phyloP scores from a whole-genome alignment of 352 stramenopile species.

The Globisporangium cederbergense region DNA sequence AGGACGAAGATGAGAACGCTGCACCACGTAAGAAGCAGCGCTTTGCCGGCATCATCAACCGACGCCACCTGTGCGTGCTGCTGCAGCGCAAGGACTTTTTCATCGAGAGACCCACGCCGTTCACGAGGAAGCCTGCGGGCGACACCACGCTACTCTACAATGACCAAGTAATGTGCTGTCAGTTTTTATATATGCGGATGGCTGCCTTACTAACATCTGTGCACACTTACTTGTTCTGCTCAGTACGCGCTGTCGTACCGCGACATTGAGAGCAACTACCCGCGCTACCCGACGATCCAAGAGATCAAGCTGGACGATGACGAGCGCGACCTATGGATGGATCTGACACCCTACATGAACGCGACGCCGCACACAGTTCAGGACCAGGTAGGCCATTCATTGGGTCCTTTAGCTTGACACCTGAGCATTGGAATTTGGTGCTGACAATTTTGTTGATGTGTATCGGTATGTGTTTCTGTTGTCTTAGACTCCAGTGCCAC shows the following conservation, averaged over 20 bases:
- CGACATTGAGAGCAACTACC: conserved; percentile 84
- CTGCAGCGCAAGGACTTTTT: conserved; percentile 65
- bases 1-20: conserved; percentile 25
- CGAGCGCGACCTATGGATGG: conserved; percentile 91
- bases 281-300: conserved; percentile 65
- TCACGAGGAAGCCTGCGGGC: conserved; percentile 41
- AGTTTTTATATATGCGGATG: background rate
- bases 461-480: background rate
- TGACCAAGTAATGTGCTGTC: conserved; percentile 39
- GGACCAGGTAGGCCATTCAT: conserved; percentile 78
- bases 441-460: background rate
- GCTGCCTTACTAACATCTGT: background rate
- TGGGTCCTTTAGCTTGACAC: background rate
- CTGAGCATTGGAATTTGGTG: background rate
- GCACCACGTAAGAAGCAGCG: conserved; percentile 41
- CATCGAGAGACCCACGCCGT: conserved; percentile 67
- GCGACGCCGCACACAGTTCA: conserved; percentile 95
- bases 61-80: conserved; percentile 80
- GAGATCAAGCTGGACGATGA: conserved; percentile 62
- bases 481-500: conserved; percentile 36
- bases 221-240: background rate
- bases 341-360: conserved; percentile 97
- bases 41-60: conserved; percentile 77
- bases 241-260: conserved; percentile 50
- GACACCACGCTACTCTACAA: conserved; percentile 85